Conservation (phyloP, 352 stramenopile genomes). For the Pythium aristosporum region DNA sequence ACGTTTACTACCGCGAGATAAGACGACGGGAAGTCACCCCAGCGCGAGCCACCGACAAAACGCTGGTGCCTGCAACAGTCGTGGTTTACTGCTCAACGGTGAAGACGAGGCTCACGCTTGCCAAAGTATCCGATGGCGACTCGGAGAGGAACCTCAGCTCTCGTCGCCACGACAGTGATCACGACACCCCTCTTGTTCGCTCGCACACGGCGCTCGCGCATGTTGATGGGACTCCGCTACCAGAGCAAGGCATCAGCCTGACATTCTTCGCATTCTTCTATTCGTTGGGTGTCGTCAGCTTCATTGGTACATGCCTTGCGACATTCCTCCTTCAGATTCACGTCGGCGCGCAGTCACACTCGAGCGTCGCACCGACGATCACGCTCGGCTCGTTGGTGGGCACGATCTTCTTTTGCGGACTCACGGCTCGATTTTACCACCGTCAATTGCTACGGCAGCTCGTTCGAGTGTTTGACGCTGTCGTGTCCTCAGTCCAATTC, state of each 20-base stretch:
- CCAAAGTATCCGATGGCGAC: background rate
- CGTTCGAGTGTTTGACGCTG: slow-evolving; percentile 26
- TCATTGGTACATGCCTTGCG: slow-evolving; percentile 7
- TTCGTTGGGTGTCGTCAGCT: slow-evolving; percentile 16
- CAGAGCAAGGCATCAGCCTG: background rate
- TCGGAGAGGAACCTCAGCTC: background rate
- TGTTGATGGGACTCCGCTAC: slow-evolving; percentile 17
- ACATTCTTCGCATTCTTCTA: slow-evolving; percentile 13
- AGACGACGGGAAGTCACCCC: no score
- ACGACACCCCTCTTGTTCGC: slow-evolving; percentile 15
- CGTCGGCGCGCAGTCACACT: background rate
- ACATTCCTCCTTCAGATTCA: slow-evolving; percentile 23
- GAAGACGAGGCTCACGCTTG: slow-evolving; percentile 21
- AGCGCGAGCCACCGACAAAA: background rate
- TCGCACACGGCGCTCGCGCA: slow-evolving; percentile 16
- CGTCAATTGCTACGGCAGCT: slow-evolving; percentile 23
- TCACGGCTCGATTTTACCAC: slow-evolving; percentile 26
- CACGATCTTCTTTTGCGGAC: slow-evolving; percentile 16
- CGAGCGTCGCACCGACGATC: background rate
- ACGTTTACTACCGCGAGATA: slow-evolving; percentile 5
- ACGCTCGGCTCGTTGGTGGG: slow-evolving; percentile 15
- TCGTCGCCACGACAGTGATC: background rate
- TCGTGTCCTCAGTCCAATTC: slow-evolving; percentile 31
- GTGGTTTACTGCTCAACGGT: slow-evolving; percentile 26
- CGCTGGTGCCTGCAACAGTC: background rate